phyloP scores from a whole-genome alignment of 106 monocot species.

The Hemerocallis citrina region DNA sequence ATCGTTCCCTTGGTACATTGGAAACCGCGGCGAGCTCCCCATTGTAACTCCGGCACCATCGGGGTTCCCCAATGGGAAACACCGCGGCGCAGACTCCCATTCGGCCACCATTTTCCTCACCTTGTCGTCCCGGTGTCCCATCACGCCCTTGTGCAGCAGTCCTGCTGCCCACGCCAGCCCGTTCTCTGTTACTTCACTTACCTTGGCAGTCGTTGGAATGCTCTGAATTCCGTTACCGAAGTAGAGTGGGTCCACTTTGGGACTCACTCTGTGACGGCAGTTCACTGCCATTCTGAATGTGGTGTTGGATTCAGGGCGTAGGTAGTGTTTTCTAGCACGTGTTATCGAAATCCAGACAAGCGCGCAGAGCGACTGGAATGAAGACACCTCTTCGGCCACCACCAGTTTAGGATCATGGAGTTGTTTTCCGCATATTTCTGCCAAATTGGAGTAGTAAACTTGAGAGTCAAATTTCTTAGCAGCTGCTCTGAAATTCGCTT shows the following conservation, averaged over 20 bases:
- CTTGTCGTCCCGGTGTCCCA: slow-evolving; percentile 11
- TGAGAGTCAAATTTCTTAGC: slow-evolving; percentile 38
- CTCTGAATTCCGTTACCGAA: slow-evolving; percentile 60
- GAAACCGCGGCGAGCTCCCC: slow-evolving; percentile 45
- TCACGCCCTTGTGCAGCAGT: slow-evolving; percentile 23
- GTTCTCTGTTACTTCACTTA: slow-evolving; percentile 15
- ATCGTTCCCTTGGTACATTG: slow-evolving; percentile 36
- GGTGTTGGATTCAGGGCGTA: neutral
- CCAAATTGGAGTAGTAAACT: neutral
- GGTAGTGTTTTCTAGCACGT: slow-evolving; percentile 41
- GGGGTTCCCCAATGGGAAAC: slow-evolving; percentile 30
- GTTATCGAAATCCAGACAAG: slow-evolving; percentile 70
- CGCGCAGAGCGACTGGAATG: slow-evolving; percentile 81
- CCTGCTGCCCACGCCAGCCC: slow-evolving; percentile 27
- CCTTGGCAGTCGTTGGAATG: slow-evolving; percentile 20
- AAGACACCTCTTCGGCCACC: slow-evolving; percentile 35
- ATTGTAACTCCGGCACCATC: slow-evolving; percentile 20
- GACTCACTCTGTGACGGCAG: slow-evolving; percentile 30
- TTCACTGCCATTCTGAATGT: slow-evolving; percentile 41
- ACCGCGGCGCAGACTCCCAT: slow-evolving; percentile 31
- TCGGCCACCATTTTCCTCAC: slow-evolving; percentile 23
- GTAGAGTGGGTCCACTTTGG: slow-evolving; percentile 24
- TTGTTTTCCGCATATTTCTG: slow-evolving; percentile 30
- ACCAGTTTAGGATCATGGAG: slow-evolving; percentile 17
- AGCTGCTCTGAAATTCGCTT: slow-evolving; percentile 42